phyloP scores from a whole-genome alignment of 2,329 filamentous ascomycete genomes.

The Aureobasidium sp. region DNA sequence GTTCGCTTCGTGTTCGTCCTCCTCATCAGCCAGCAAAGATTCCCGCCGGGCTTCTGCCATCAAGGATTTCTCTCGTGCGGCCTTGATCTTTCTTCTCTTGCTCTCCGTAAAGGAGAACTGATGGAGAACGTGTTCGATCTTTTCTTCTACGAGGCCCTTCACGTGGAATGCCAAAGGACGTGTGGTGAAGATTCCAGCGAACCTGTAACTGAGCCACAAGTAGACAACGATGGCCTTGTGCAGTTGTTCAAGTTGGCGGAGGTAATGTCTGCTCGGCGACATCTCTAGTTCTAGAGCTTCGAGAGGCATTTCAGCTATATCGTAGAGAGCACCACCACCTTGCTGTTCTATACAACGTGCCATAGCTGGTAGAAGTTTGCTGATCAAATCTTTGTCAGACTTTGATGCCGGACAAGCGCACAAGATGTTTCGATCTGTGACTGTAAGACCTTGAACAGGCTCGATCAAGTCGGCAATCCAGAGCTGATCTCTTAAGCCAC shows the following conservation, averaged over 20 bases:
- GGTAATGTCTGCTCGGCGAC: constrained; percentile 46
- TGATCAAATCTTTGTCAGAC: constrained; percentile 42
- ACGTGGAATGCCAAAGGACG: constrained; percentile 71
- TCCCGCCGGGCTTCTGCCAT: constrained; percentile 18
- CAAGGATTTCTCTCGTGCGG: constrained; percentile 24
- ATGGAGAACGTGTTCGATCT: constrained; percentile 59
- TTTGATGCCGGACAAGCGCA: constrained; percentile 61
- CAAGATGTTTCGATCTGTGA: constrained; percentile 69
- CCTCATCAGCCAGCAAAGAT: constrained; percentile 13
- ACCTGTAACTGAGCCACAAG: constrained; percentile 88
- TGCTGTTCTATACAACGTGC: constrained; percentile 65
- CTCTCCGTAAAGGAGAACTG: constrained; percentile 44
- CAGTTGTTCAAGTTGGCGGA: constrained; percentile 65
- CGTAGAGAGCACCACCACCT: constrained; percentile 59
- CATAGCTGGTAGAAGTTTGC: constrained; percentile 52
- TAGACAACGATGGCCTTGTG: constrained; percentile 82
- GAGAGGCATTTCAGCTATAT: constrained; percentile 63
- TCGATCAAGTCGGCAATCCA: constrained; percentile 70
- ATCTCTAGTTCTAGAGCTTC: constrained; percentile 59
- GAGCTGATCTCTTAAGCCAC: constrained; percentile 55
- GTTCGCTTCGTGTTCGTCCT: constrained; percentile 12
- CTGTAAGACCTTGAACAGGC: constrained; percentile 56
- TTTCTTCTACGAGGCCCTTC: constrained; percentile 68
- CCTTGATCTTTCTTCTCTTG: constrained; percentile 24
- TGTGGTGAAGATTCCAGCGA: constrained; percentile 69